Evolutionary conservation across 148 eudicot genomes (phyloP), one percentile per base, ranked within the genome.

Genomic region (Rhododendron mucronatum): DNA sequence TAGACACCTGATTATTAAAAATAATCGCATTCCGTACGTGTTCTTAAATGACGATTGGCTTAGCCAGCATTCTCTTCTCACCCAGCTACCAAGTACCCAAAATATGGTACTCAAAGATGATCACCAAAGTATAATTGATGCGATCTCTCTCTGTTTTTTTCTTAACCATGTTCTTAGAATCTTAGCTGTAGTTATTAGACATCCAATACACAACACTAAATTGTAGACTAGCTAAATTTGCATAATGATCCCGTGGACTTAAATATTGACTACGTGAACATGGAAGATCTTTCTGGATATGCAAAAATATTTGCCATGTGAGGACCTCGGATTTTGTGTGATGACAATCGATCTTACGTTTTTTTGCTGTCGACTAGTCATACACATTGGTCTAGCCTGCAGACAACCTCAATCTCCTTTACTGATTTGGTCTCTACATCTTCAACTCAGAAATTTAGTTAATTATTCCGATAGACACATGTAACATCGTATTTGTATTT

Each of bases 231-330:
- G 41, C 41, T 13, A 76, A 1, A 41, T 76, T 23, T 6, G 28
- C 75, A 69, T 12, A 69, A n/a, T 41, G 48, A 39, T 44, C 47
- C 7, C 28, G 14, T 44, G 53, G 55, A 23, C 81, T 78, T 23
- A 44, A 41, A 45, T 26, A 28, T 71, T 48, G 79, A 71, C 28
- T 84, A 30, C 1, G 51, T 11, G 81, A 74, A 33, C 67, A 74
- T 84, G 20, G 81, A 84, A 84, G 80, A 84, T 84, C 75, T 50
- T 41, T 74, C 30, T 50, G 61, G 82, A 77, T 13, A 76, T 4
- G 82, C 82, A 76, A 67, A 71, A 48, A 16, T 9, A 57, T 84
- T 84, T 75, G 37, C 53, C 86, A 84, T 77, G 86, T 84, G 86
- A 35, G 55, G 67, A 28, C 75, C 71, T 84, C 37, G 26, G 82